Base-by-base conservation (phyloP, 2,329 filamentous ascomycete genomes). In the Harringtonia lauricola region DNA sequence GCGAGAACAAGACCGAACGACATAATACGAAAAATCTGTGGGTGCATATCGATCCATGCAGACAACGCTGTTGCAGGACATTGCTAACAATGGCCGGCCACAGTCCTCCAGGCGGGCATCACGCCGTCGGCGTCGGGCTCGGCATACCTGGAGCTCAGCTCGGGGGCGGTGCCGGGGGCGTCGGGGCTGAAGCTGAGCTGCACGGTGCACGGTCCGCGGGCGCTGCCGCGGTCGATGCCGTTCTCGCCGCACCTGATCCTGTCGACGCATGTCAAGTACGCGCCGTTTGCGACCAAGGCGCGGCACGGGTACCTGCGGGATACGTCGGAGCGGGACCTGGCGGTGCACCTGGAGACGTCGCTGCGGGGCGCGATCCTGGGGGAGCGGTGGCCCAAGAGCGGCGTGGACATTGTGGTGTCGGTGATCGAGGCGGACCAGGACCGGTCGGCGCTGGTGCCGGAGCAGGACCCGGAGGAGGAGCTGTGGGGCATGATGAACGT, bases 381-480 rank as follows among this genome's bases (percentile, higher is more conserved):
- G 14, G 89, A 95, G 59, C 74, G 90, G 46, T 98, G 90, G 86
- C 92, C 92, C n/a, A 98, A 98, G 70, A 95, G 87, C 60, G 89
- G 87, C 36, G 81, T 95, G n/a, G 92, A 98, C 59, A 81, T 98
- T 34, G 82, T 95, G 17, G 79, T 98, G 39, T 95, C 88, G 1
- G 80, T 98, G 39, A 70, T 98, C 17, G 92, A 98, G 64, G 90
- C 87, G 3, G 92, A 96, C 57, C 86, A 95, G 59, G 83, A 90
- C 64, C 74, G 59, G 59, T 74, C 62, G 59, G 61, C 62, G 38
- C 64, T 62, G 59, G 61, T 61, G 38, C 64, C 64, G 3, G 58
- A 66, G 26, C 64, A 65, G 21, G 63, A 66, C 52, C 40, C 44
- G 12, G 69, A 66, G 9, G 74, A 79, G 46, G 79, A 80, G 49